phyloP scores from a whole-genome alignment of 148 eudicot genomes.

The Persicaria maculosa region DNA sequence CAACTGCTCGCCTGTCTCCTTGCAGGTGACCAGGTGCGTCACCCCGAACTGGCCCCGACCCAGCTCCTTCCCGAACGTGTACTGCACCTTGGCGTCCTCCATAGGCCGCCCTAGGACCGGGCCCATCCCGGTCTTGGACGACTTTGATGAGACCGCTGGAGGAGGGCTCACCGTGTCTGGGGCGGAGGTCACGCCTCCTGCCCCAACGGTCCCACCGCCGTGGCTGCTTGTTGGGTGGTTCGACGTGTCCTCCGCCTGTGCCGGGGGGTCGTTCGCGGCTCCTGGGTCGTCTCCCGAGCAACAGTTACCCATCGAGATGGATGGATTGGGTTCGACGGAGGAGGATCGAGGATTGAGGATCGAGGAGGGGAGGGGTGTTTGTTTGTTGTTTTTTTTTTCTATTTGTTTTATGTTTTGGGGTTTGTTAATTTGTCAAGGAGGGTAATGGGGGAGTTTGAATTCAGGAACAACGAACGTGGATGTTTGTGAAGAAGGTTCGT shows the following conservation, averaged over 20 bases:
- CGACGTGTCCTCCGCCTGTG: neutral
- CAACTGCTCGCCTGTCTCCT: constrained; percentile 37
- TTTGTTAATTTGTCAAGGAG: too few relatives aligned
- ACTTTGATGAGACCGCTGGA: constrained; percentile 14
- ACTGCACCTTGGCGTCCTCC: constrained; percentile 31
- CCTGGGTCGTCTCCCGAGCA: constrained; percentile 24
- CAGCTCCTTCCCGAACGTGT: constrained; percentile 45
- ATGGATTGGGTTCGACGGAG: neutral
- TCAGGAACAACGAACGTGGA: neutral
- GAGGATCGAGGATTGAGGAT: neutral
- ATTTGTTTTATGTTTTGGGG: neutral
- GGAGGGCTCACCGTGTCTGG: constrained; percentile 21
- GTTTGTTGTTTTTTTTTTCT: too few relatives aligned
- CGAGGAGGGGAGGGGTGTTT: neutral
- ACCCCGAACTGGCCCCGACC: constrained; percentile 58
- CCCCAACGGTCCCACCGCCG: too few relatives aligned
- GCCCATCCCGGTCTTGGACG: constrained; percentile 20
- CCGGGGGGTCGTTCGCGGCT: neutral
- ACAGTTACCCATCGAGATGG: constrained; percentile 33
- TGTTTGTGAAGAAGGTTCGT: neutral
- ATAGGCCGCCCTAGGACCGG: constrained; percentile 48
- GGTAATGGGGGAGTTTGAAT: too few relatives aligned
- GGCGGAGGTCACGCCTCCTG: neutral
- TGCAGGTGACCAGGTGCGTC: constrained; percentile 37
- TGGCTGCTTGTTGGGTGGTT: neutral